A percentile compares a stretch with the other conserved stretches of the same genome.
These are phyloP conservation scores for Ophioceras dolichostomum DNA, from an alignment of 2,329 filamentous ascomycete species.

Conservation along the genomic window DNA sequence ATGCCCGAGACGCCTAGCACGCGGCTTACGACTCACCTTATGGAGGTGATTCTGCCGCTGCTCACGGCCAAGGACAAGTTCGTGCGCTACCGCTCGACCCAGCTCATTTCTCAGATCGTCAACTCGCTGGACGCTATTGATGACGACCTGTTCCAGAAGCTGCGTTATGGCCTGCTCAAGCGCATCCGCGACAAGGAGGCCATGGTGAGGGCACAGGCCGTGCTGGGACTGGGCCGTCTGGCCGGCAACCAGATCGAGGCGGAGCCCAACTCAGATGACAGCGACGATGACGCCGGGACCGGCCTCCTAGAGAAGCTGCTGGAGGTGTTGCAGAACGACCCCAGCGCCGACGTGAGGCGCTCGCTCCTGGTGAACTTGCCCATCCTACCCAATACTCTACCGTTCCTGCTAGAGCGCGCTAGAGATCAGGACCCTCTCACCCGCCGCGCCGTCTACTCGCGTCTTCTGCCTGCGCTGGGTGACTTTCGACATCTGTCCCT, in stretches of 20 bases:
- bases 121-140: conserved; percentile 89
- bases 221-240: conserved; percentile 76
- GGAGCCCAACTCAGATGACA: conserved; percentile 56
- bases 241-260: conserved; percentile 67
- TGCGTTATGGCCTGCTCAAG: conserved; percentile 69
- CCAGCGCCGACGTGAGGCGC: conserved; percentile 83
- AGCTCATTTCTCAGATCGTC: conserved; percentile 81
- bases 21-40: conserved; percentile 61
- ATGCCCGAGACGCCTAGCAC: conserved; percentile 76
- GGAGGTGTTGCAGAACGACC: conserved; percentile 84
- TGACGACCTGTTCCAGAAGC: conserved; percentile 75
- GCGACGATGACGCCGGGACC: conserved; percentile 50
- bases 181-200: conserved; percentile 89
- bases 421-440: conserved; percentile 80
- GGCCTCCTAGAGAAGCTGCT: conserved; percentile 74
- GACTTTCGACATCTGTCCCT: conserved; percentile 92
- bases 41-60: conserved; percentile 64
- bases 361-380: conserved; percentile 86
- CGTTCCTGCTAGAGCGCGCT: conserved; percentile 80
- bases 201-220: conserved; percentile 83
- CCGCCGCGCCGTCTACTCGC: conserved; percentile 73
- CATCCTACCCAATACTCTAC: conserved; percentile 68
- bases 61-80: conserved; percentile 83
- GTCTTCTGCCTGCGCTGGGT: conserved; percentile 74
- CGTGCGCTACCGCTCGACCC: conserved; percentile 79